Evolutionary conservation across 2,329 filamentous ascomycete species (phyloP), one percentile per base, ranked within the genome.

Genomic region (Neofusicoccum parvum): DNA sequence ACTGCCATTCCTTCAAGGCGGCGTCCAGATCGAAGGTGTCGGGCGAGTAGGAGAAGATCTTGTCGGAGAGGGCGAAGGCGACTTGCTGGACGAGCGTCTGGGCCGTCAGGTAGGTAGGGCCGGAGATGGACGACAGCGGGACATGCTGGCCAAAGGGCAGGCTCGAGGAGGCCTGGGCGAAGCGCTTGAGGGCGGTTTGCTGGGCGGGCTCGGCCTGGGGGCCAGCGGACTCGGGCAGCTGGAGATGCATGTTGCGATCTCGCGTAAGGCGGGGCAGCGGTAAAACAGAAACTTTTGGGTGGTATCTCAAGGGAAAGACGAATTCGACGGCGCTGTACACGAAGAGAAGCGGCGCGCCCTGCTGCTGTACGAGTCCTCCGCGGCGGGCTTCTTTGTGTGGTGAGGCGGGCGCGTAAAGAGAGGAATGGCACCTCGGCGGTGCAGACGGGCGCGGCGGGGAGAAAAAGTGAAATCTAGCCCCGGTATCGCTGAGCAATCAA

Each of bases 1-100:
- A 79, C 58, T 87, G 85, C 95, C 95, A 99, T 70, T 87, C 80
- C 78, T 90, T 91, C 63, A 92, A 89, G 53, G 94, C 92, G 68
- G 89, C 80, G 77, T 98, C 94, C 69, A 99, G 86, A 76, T 96
- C 92, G 74, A 97, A 98, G 14, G 92, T 91, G 74, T 96, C 92
- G 34, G 94, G 92, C 2, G 94, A 98, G 83, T 96, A 98, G 65
- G 94, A 91, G 82, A 97, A 99, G 81, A 98, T 89, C 85, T 96
- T 97, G 84, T 98, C 94, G 65, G 94, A 98, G 68, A 99, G 86
- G 69, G 92, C 87, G 81, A 97, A 99, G 67, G 94, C 92, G 69
- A 98, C 90, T 80, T 99, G 95, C 82, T 99, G 95, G 69, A 98
- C 90, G 65, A 99, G 87, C 23, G 92, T 88, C 81, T 99, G 95